phyloP scores from a whole-genome alignment of 306 rosid species.

The Canavalia ensiformis region DNA sequence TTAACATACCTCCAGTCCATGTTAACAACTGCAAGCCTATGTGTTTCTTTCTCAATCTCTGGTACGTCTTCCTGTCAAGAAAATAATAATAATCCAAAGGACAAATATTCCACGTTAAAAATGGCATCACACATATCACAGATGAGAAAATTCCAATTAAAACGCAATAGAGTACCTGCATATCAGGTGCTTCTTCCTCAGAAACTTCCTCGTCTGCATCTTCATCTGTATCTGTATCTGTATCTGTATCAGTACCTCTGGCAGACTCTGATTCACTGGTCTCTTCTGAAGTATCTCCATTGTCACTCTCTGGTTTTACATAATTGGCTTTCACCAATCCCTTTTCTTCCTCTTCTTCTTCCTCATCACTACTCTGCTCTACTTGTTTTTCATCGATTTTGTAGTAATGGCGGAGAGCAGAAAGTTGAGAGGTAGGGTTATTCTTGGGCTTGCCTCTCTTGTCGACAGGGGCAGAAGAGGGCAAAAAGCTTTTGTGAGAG shows the following conservation, averaged over 20 bases:
- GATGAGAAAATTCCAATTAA: slow-evolving; percentile 9
- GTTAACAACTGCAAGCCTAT: slow-evolving; percentile 82
- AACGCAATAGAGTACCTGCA: slow-evolving; percentile 52
- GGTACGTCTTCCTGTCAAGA: slow-evolving; percentile 65
- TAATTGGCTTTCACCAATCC: slow-evolving; percentile 43
- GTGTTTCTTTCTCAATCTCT: slow-evolving; percentile 73
- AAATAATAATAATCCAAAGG: slow-evolving; percentile 12
- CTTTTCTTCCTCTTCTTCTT: slow-evolving; percentile 40
- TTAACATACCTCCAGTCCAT: slow-evolving; percentile 92
- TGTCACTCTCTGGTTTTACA: slow-evolving; percentile 25
- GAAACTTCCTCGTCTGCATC: slow-evolving; percentile 49
- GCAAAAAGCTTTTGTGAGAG: slow-evolving; percentile 61
- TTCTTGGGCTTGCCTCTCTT: slow-evolving; percentile 77
- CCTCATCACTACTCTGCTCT: slow-evolving; percentile 48
- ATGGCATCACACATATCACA: background rate
- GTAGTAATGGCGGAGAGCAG: slow-evolving; percentile 66
- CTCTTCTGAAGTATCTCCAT: slow-evolving; percentile 45
- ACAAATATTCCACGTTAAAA: background rate
- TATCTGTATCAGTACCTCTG: slow-evolving; percentile 38
- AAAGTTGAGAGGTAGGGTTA: slow-evolving; percentile 39
- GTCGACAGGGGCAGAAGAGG: slow-evolving; percentile 78
- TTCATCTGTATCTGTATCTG: slow-evolving; percentile 49
- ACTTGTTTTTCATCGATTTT: slow-evolving; percentile 54
- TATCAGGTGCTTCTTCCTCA: slow-evolving; percentile 56
- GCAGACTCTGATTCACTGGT: slow-evolving; percentile 27